These are phyloP conservation scores for Saccharomycopsis hybrid DNA, from an alignment of 1,139 yeast species.

Conservation along the genomic window DNA sequence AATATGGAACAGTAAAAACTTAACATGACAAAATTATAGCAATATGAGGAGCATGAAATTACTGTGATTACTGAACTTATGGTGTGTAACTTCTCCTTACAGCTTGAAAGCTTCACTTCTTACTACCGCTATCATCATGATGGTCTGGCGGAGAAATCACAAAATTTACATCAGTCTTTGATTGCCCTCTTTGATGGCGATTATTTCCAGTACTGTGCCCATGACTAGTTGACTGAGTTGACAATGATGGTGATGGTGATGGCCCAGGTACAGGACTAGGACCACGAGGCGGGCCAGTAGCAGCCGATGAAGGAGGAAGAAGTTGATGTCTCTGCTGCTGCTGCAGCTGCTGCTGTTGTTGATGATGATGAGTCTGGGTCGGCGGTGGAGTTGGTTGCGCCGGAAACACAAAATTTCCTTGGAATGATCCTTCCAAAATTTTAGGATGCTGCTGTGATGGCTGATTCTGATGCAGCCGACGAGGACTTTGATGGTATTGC, in stretches of 20 bases:
- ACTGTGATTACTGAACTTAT: too few relatives aligned
- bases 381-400: constrained; percentile 4
- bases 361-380: not conserved
- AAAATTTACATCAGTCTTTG: constrained; percentile 19
- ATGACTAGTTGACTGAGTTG: not conserved
- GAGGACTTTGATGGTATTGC: too few relatives aligned
- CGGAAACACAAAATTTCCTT: constrained; percentile 9
- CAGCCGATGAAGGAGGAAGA: not conserved
- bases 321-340: not conserved
- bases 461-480: not conserved
- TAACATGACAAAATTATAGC: too few relatives aligned
- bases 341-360: not conserved
- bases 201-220: not conserved
- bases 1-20: too few relatives aligned
- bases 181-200: constrained; percentile 7
- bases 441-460: constrained; percentile 4
- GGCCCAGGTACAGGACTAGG: not conserved
- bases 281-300: not conserved
- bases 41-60: too few relatives aligned
- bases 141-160: constrained; percentile 15
- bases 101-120: not conserved
- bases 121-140: not conserved
- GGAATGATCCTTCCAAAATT: not conserved
- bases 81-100: too few relatives aligned
- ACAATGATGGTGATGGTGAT: not conserved